These are phyloP conservation scores for Kluyveromyces sp. DNA, from an alignment of 1,139 yeast genomes.

Conservation along the genomic window DNA sequence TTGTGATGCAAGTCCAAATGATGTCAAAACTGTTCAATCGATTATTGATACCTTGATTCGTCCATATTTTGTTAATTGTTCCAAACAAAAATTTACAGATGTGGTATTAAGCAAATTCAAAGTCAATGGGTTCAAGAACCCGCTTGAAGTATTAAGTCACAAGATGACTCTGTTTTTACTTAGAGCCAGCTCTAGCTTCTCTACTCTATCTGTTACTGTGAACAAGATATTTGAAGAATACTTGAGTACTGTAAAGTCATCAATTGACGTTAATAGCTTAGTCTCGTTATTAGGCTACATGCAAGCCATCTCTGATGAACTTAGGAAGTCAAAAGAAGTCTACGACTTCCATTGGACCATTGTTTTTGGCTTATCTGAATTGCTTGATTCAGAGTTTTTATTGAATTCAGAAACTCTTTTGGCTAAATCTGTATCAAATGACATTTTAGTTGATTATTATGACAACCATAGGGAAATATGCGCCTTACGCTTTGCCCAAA, in stretches of 20 bases:
- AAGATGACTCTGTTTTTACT: conserved; percentile 31
- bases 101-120: conserved; percentile 36
- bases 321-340: conserved; percentile 10
- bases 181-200: conserved; percentile 28
- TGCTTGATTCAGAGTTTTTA: conserved; percentile 17
- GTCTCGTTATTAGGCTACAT: conserved; percentile 28
- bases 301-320: conserved; percentile 18
- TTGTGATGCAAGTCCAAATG: conserved; percentile 40
- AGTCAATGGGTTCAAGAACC: conserved; percentile 40
- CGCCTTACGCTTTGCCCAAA: conserved; percentile 18
- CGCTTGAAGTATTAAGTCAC: conserved; percentile 34
- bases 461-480: conserved; percentile 25
- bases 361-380: conserved; percentile 15
- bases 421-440: conserved; percentile 22
- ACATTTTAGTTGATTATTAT: conserved; percentile 25
- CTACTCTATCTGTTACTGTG: conserved; percentile 21
- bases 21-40: conserved; percentile 41
- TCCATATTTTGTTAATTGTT: conserved; percentile 52
- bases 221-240: conserved; percentile 22
- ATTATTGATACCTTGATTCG: conserved; percentile 45
- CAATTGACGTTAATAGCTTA: conserved; percentile 17
- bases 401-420: conserved; percentile 17
- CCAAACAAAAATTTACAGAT: conserved; percentile 46
- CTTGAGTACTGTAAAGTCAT: conserved; percentile 21
- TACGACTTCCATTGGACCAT: conserved; percentile 17